Conservation (phyloP, 2,329 filamentous ascomycete species). For the Monilinia vaccinii-corymbosi region DNA sequence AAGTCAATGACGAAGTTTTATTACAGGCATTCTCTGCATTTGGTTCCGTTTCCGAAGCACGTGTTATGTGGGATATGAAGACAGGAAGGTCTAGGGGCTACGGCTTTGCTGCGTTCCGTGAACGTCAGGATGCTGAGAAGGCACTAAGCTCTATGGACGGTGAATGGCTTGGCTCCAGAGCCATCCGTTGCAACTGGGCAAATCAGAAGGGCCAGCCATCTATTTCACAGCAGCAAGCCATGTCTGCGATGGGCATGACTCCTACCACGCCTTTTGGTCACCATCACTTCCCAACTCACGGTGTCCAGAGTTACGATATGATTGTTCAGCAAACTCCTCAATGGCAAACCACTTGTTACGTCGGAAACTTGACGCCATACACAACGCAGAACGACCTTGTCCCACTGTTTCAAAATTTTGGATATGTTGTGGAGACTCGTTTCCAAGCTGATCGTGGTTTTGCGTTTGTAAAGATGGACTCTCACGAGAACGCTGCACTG, state of each 20-base stretch:
- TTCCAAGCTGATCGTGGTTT: constrained; percentile 98
- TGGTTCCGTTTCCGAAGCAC: constrained; percentile 90
- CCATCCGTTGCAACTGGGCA: constrained; percentile 99
- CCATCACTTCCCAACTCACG: constrained; percentile 95
- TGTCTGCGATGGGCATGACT: constrained; percentile 97
- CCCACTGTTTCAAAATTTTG: constrained; percentile 98
- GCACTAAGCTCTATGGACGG: constrained; percentile 96
- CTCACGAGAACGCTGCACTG: constrained; percentile 95
- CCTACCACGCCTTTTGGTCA: constrained; percentile 93
- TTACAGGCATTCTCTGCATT: constrained; percentile 93
- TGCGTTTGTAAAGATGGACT: constrained; percentile 99
- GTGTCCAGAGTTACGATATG: constrained; percentile 96
- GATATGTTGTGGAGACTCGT: constrained; percentile 91
- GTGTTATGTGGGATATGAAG: constrained; percentile 99
- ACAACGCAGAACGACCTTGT: constrained; percentile 94
- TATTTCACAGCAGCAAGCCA: constrained; percentile 93
- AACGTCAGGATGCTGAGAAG: constrained; percentile 89
- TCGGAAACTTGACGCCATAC: constrained; percentile 95
- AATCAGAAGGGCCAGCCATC: constrained; percentile 99
- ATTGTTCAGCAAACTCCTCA: constrained; percentile 87
- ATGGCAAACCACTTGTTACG: constrained; percentile 98
- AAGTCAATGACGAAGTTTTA: constrained; percentile 95
- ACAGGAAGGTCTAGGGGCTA: constrained; percentile 95
- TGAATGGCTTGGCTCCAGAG: constrained; percentile 95
- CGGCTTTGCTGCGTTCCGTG: constrained; percentile 94